Base-by-base conservation (phyloP, 129 eudicot genomes). In the Flaveria bidentis region DNA sequence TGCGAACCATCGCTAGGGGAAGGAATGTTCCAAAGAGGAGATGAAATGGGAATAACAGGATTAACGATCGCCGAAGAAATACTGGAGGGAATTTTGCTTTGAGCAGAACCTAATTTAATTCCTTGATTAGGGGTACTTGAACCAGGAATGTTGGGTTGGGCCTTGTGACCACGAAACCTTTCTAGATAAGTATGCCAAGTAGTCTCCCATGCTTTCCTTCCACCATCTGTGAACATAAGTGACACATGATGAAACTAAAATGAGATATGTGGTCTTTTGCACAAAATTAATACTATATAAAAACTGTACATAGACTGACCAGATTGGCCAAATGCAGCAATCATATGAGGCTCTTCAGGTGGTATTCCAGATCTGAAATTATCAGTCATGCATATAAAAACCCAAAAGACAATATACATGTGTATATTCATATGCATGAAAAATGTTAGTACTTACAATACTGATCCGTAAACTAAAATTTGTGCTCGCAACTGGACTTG, bases 401-500 rank as follows among this genome's bases (percentile, higher is more conserved):
- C 6, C 73, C 55, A 57, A 61, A 52, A 33, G 15, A 56, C 28
- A 58, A 22, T 51, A 68, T 45, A 20, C 75, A 16, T 49, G 64
- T 18, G 67, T 33, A 77, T 18, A 26, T 51, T 44, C 74, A 76
- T 71, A 63, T 63, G 65, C 3, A 70, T 46, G 53, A 51, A 42
- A 67, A 63, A 61, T 53, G 20, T 61, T 70, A 52, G 61, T 61
- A 86, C 99, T 82, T 80, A 89, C 97, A 95, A 87, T 57, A 95
- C 78, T 71, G 97, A 91, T 78, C 99, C 99, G 66, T 95, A 89
- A 61, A 95, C 99, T 83, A 91, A 83, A 30, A 95, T 95, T 77
- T 95, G 99, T 2, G 99, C 97, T 81, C 99, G 86, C 67, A 95
- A 73, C 78, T 95, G 97, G 78, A 95, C 84, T 89, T 95, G 99